Conservation (phyloP, 306 rosid genomes). For the Malus sieversii region DNA sequence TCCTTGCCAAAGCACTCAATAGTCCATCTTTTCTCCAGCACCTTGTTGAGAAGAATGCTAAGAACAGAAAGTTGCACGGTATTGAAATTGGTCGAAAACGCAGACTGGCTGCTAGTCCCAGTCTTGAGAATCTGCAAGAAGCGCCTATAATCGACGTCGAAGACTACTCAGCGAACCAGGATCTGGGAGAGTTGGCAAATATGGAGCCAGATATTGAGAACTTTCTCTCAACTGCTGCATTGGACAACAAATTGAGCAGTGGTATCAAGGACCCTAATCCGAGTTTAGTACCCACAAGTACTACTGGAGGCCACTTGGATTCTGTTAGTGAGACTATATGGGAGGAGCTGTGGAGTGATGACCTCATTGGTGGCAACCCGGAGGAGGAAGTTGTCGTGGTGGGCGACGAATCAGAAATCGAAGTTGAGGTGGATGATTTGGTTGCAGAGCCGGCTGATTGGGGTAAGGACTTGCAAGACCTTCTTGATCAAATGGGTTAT, state of each 20-base stretch:
- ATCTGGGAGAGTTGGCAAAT: slow-evolving; percentile 29
- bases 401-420: slow-evolving; percentile 42
- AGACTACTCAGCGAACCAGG: slow-evolving; percentile 16
- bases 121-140: slow-evolving; percentile 52
- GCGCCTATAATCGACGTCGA: slow-evolving; percentile 15
- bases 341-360: slow-evolving; percentile 60
- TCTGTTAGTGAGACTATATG: slow-evolving; percentile 33
- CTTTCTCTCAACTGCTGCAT: slow-evolving; percentile 28
- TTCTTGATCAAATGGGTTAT: slow-evolving; percentile 72
- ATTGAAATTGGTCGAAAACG: slow-evolving; percentile 48
- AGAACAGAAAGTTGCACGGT: slow-evolving; percentile 30
- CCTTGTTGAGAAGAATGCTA: slow-evolving; percentile 27
- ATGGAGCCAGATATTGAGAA: slow-evolving; percentile 57
- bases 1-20: slow-evolving; percentile 63
- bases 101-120: slow-evolving; percentile 48
- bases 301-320: slow-evolving; percentile 20
- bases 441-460: slow-evolving; percentile 35
- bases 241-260: slow-evolving; percentile 46
- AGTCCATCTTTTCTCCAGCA: slow-evolving; percentile 46
- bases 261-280: slow-evolving; percentile 24
- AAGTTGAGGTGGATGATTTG: slow-evolving; percentile 52
- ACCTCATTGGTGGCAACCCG: slow-evolving; percentile 37
- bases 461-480: slow-evolving; percentile 57
- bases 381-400: slow-evolving; percentile 38
- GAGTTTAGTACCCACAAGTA: slow-evolving; percentile 16